Base-by-base conservation (phyloP, 2,329 filamentous ascomycete genomes). In the Beauveria medogensis region DNA sequence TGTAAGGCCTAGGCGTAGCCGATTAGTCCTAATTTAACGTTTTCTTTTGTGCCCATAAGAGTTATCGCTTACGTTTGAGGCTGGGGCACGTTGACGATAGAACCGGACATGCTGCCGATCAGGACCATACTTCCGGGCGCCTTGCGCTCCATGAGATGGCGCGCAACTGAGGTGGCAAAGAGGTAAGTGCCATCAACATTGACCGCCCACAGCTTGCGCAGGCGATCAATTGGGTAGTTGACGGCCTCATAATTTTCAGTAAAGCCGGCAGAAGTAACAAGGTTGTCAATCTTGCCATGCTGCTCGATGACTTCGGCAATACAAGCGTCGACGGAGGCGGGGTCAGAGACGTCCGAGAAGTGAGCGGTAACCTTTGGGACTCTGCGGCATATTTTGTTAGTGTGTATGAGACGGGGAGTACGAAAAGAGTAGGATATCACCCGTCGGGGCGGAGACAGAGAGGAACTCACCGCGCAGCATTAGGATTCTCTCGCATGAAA, bases 191-290 rank as follows among this genome's bases (percentile, higher is more conserved):
- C 93, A 69, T 87, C 91, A 1, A 97, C 92, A 66, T 97, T 96
- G 71, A 97, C 93, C 55, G 86, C 87, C 91, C 91, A 97, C 18
- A 97, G 85, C 80, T 96, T 95, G 75, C 92, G 86, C 75, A 97
- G 88, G 66, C 92, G 89, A 67, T 96, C 91, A 67, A 92, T 85
- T 1, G 92, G 92, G 77, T 97, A 97, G 67, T 87, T 86, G 69
- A 92, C 89, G 52, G 93, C 93, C 69, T 95, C 89, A 70, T 92
- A 95, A 79, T 97, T 97, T 79, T 97, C 93, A 16, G 91, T 94
- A 78, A 97, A 96, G 51, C 93, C 93, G 55, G 93, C 93, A n/a
- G 91, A 95, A 28, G 93, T 97, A 68, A 97, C 92, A 28, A 97
- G 83, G 75, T 91, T 88, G 76, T 96, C 92, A 67, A 97, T 91